These are phyloP conservation scores for Colletotrichum liaoningense DNA, from an alignment of 2,329 filamentous ascomycete genomes.

Conservation along the genomic window DNA sequence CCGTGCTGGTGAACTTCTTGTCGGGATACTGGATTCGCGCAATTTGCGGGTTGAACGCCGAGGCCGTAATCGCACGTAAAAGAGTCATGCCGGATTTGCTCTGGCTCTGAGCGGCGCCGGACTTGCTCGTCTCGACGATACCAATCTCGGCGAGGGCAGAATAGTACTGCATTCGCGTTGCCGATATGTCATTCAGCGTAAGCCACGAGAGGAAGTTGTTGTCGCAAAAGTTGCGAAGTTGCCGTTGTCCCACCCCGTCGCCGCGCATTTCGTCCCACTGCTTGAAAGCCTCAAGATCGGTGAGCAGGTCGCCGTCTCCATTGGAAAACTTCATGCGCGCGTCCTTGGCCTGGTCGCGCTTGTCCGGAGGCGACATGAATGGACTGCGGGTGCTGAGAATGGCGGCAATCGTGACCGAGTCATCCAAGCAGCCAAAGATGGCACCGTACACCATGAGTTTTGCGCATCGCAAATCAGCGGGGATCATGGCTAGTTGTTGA, in stretches of 20 bases:
- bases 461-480: constrained; percentile 89
- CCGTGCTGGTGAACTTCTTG: constrained; percentile 91
- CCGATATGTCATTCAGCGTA: constrained; percentile 88
- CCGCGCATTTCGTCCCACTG: constrained; percentile 79
- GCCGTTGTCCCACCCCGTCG: constrained; percentile 68
- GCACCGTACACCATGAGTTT: constrained; percentile 97
- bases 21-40: constrained; percentile 93
- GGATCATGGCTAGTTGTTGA: constrained; percentile 93
- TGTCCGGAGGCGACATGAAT: constrained; percentile 86
- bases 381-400: constrained; percentile 92
- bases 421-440: constrained; percentile 91
- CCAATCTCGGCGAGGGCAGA: constrained; percentile 87
- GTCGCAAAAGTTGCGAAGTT: constrained; percentile 82
- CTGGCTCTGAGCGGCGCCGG: constrained; percentile 41
- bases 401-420: constrained; percentile 88
- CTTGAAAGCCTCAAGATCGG: constrained; percentile 86
- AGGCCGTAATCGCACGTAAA: constrained; percentile 77
- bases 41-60: constrained; percentile 85
- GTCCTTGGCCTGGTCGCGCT: constrained; percentile 83
- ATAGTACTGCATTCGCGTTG: constrained; percentile 87
- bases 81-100: constrained; percentile 54
- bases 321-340: constrained; percentile 79
- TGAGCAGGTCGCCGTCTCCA: constrained; percentile 88
- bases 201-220: constrained; percentile 87
- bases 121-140: constrained; percentile 66